Base-by-base conservation (phyloP, 2,329 filamentous ascomycete genomes). In the Pseudogymnoascus sp. region DNA sequence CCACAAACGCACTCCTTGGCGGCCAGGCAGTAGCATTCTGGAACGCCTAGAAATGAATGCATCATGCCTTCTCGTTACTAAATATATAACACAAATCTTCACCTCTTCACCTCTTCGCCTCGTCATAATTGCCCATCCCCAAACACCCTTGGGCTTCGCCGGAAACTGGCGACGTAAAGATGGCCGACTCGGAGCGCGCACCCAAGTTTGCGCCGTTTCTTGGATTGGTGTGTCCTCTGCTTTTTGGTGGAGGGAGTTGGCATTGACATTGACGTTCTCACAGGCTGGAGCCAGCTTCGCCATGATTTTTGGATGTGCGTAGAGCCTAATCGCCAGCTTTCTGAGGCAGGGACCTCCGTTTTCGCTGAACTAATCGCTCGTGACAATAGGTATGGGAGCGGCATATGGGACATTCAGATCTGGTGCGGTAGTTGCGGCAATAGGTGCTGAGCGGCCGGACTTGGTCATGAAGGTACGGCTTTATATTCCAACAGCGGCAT, bases 121-220 rank as follows among this genome's bases (percentile, higher is more conserved):
- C 11, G 19, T 33, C 6, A 4, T 19, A 19, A 33, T 55, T n/a
- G 1, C 26, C 7, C n/a, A 12, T 33, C 14, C n/a, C 26, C 26
- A 33, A 55, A n/a, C 26, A 12, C n/a, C 45, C 45, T 14, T n/a
- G n/a, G 45, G 23, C 29, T 19, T 2, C 10, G 26, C 45, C 45
- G 33, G 14, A 55, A 12, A 55, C n/a, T 19, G 8, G 7, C 33
- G 45, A 33, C 26, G 45, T 55, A 31, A 55, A 55, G 23, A 55
- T 55, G 45, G 45, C 45, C n/a, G 45, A 55, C n/a, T 55, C 45
- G 2, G 45, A 55, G n/a, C 26, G 8, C 14, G 45, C 45, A 31
- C 45, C 45, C 26, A 55, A 55, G 45, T 55, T 55, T 33, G 45
- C 45, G 26, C 45, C 45, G n/a, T 55, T 55, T 31, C 45, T 55